These are phyloP conservation scores for Dacryopinax spathularia DNA, from an alignment of 768 basidiomycete genomes.

Conservation along the genomic window DNA sequence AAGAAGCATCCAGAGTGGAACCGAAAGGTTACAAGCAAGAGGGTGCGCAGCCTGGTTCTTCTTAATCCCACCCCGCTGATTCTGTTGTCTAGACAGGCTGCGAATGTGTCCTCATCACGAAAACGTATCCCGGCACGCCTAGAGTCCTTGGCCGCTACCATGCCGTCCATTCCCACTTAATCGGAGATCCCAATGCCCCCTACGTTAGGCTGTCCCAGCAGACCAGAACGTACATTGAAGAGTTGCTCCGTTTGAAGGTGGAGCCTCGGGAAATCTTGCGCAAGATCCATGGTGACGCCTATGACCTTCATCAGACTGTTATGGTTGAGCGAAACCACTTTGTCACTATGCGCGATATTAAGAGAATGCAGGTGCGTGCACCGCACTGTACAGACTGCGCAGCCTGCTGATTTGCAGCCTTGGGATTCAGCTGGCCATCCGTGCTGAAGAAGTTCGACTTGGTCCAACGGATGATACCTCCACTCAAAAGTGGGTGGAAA, in stretches of 20 bases:
- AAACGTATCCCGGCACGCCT: background rate
- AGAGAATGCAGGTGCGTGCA: background rate
- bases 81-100: background rate
- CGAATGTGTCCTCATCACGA: background rate
- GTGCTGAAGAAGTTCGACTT: background rate
- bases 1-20: background rate
- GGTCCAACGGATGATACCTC: background rate
- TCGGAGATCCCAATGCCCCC: background rate
- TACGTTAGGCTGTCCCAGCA: background rate
- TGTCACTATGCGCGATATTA: background rate
- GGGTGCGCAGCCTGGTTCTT: background rate
- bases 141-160: background rate
- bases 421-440: background rate
- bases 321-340: background rate
- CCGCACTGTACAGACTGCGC: background rate
- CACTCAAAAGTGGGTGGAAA: background rate
- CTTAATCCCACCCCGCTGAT: background rate
- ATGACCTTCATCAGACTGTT: background rate
- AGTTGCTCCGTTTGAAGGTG: background rate
- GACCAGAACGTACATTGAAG: background rate
- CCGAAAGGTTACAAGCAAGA: background rate
- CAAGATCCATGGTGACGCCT: background rate
- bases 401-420: background rate
- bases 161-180: background rate
- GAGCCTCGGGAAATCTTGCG: background rate